Evolutionary conservation across 257 asterid genomes (phyloP), one percentile per base, ranked within the genome.

Genomic region (Echites panduratus): DNA sequence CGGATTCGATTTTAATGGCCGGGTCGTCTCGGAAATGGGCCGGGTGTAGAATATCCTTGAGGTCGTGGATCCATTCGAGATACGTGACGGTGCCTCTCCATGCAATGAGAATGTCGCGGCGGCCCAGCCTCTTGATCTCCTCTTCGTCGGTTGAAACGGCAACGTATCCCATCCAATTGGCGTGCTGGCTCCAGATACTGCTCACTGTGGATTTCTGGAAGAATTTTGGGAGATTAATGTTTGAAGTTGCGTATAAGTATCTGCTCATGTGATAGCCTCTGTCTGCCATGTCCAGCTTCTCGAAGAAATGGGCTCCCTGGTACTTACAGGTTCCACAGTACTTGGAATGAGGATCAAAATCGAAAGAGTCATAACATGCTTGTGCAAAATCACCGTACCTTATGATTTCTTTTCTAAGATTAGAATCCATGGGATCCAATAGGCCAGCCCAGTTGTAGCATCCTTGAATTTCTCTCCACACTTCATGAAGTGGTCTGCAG

Each of bases 11-110:
- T 64, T 89, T 91, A 70, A 89, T 78, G 9, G 86, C 49, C 0
- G 96, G 87, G 73, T 89, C 94, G 72, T 87, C 80, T 1, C 87
- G 80, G 81, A 91, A 91, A 49, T 84, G 92, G 29, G 97, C 90
- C 0, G 97, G 97, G 8, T 80, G 89, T 24, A 91, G 81, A 40
- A 89, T 85, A 72, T 89, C 90, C 77, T 89, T 88, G 16, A 91
- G 84, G 69, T 91, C 94, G 63, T 89, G 96, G 76, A 87, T 83
- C 96, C 97, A 91, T 56, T 91, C 97, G 4, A 91, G 87, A 82
- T 87, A 91, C 1, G 97, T 91, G 11, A 89, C 92, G 0, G 97
- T 91, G 16, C 96, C 95, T n/a, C 96, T 86, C 96, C 96, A 91
- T 12, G 96, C 87, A 52, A 91, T 57, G 26, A 89, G 82, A 44